Percentiles rank a stretch among this genome's conserved stretches.
Conservation (phyloP, 2,329 filamentous ascomycete species). For the Emmonsiellopsis sp. region DNA sequence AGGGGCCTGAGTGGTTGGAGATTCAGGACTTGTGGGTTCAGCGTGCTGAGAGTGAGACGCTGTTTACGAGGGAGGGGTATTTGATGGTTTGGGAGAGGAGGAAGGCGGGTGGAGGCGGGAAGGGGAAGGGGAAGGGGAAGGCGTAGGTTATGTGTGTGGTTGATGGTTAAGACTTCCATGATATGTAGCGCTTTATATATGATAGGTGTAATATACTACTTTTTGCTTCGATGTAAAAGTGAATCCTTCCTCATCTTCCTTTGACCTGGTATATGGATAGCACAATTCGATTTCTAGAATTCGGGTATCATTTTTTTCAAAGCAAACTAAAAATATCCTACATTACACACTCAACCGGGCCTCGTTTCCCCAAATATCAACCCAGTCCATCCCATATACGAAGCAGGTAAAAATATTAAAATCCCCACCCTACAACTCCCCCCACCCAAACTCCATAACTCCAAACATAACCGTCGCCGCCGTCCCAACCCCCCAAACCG, state of each 20-base stretch:
- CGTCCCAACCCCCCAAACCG: constrained; percentile 29
- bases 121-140: constrained; percentile 34
- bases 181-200: too few species aligned
- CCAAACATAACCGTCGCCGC: constrained; percentile 30
- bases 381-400: too few species aligned
- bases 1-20: constrained; percentile 74
- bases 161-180: neutral
- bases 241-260: too few species aligned
- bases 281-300: too few species aligned
- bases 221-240: too few species aligned
- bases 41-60: constrained; percentile 73
- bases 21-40: constrained; percentile 93
- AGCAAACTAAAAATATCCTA: too few species aligned
- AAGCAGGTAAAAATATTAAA: too few species aligned
- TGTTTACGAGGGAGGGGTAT: constrained; percentile 91
- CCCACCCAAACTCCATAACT: constrained; percentile 32
- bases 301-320: too few species aligned
- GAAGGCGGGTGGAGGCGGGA: constrained; percentile 33
- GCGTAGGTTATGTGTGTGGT: constrained; percentile 3
- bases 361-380: too few species aligned
- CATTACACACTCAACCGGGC: too few species aligned
- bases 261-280: too few species aligned
- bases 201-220: too few species aligned
- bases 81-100: constrained; percentile 92
- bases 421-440: constrained; percentile 10